Base-by-base conservation (phyloP, 2,329 filamentous ascomycete species). In the Apiospora kogelbergensis region DNA sequence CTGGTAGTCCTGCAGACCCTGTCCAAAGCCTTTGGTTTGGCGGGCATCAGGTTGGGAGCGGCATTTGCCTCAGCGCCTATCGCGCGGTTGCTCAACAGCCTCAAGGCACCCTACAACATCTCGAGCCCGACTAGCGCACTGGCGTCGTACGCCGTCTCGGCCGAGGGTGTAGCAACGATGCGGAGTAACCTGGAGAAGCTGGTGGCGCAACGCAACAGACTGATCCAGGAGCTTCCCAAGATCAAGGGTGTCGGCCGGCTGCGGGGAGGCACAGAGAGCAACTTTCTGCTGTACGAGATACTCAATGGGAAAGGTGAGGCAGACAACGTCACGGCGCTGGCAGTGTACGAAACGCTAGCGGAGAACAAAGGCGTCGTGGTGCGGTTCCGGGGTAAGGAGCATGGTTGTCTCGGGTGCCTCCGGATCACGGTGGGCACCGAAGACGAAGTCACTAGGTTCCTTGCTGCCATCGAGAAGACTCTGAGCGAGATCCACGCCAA, bases 91-190 rank as follows among this genome's bases (percentile, higher is more conserved):
- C 86, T 99, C 68, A 99, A 99, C 83, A 94, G 87, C 78, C 86
- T 99, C 76, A 98, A 98, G 82, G 95, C 96, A 0, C 96, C 96
- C 0, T 99, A 99, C 84, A 98, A 98, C 81, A 91, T 99, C 75
- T 92, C 94, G 4, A 95, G 91, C 74, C 94, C 94, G 0, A 98
- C 95, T 1, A 94, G 91, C 74, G 90, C 91, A 44, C 85, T 99
- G 22, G 96, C 95, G 1, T 87, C 85, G 45, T 88, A 91, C 26
- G 95, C 93, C 3, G 83, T 98, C 46, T 85, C 88, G 1, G 82
- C 85, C 0, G 80, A 84, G 22, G 95, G 95, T 37, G 80, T 98
- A 60, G 82, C 84, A 0, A 85, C 91, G 17, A 97, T 98, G 95
- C 84, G 84, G 46, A 80, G 75, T 40, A 92, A 97, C 80, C 86